These are phyloP conservation scores for Hypoxylon sp. DNA, from an alignment of 2,329 filamentous ascomycete genomes.

Conservation along the genomic window DNA sequence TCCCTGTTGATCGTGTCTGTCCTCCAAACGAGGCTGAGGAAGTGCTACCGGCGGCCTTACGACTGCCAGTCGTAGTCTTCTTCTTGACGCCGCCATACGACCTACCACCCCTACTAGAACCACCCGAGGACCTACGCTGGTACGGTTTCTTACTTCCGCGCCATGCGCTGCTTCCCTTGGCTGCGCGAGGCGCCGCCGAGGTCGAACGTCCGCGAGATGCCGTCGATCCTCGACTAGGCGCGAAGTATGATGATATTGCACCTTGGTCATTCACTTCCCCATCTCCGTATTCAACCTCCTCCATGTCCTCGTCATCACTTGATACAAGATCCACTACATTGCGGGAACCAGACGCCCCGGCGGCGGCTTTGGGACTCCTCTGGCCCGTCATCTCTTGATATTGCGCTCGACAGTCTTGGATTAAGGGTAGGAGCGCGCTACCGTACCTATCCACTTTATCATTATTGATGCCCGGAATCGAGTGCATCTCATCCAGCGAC, in stretches of 20 bases:
- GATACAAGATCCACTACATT: constrained; percentile 68
- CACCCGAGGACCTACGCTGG: constrained; percentile 37
- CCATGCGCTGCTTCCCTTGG: constrained; percentile 37
- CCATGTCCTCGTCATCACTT: constrained; percentile 52
- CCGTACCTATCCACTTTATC: constrained; percentile 75
- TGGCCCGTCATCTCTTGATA: constrained; percentile 66
- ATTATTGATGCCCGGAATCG: constrained; percentile 72
- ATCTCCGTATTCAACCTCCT: constrained; percentile 37
- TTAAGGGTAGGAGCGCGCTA: constrained; percentile 69
- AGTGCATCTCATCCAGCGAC: constrained; percentile 70
- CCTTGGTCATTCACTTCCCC: constrained; percentile 46
- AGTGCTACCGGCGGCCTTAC: constrained; percentile 26
- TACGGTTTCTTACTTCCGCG: constrained; percentile 46
- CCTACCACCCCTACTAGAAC: constrained; percentile 33
- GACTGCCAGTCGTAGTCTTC: constrained; percentile 30
- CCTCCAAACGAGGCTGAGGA: constrained; percentile 23
- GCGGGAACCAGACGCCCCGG: constrained; percentile 45
- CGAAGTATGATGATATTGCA: constrained; percentile 65
- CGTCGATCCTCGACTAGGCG: constrained; percentile 33
- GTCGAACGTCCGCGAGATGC: constrained; percentile 43
- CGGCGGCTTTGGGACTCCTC: constrained; percentile 27
- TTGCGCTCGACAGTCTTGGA: constrained; percentile 62
- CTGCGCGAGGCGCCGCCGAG: constrained; percentile 40
- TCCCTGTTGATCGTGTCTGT: constrained; percentile 5
- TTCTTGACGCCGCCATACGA: constrained; percentile 43